Conservation (phyloP, 2,329 filamentous ascomycete species). For the Monosporascus cannonballus region DNA sequence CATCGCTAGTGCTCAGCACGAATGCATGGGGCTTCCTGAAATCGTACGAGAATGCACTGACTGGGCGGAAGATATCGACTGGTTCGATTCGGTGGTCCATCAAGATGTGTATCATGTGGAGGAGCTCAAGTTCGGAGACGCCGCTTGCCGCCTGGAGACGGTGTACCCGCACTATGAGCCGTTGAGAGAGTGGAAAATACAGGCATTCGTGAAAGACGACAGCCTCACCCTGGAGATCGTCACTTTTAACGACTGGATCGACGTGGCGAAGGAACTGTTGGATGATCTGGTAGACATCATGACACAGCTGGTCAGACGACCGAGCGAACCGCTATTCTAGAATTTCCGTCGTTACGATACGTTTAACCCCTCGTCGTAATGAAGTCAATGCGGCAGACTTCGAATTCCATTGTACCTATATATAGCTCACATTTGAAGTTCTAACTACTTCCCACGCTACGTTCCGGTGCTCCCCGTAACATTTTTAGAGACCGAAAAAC, state of each 20-base stretch:
- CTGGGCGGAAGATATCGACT: conserved; percentile 34
- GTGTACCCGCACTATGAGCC: conserved; percentile 53
- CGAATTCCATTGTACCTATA: not conserved
- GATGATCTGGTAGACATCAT: conserved; percentile 40
- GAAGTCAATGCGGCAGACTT: not conserved
- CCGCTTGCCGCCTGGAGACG: conserved; percentile 45
- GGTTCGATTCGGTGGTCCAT: conserved; percentile 53
- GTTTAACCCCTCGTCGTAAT: too few relatives aligned
- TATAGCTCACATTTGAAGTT: not conserved
- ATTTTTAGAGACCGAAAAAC: conserved; percentile 6
- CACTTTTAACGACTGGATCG: conserved; percentile 50
- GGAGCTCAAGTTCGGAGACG: conserved; percentile 35
- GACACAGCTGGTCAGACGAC: conserved; percentile 31
- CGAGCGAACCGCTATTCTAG: conserved; percentile 25
- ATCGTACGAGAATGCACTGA: conserved; percentile 42
- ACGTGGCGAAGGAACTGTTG: conserved; percentile 44
- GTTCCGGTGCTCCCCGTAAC: too few relatives aligned
- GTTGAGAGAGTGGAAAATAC: conserved; percentile 52
- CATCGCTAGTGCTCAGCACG: conserved; percentile 48
- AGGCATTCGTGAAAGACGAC: conserved; percentile 51
- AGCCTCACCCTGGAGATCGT: conserved; percentile 52
- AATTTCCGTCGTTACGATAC: not conserved
- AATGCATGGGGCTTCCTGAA: conserved; percentile 48
- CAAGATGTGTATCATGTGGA: conserved; percentile 59
- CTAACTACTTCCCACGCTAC: not conserved